Conservation (phyloP, 192 early-diverging fungal genomes). For the Rhizophagus sp. region DNA sequence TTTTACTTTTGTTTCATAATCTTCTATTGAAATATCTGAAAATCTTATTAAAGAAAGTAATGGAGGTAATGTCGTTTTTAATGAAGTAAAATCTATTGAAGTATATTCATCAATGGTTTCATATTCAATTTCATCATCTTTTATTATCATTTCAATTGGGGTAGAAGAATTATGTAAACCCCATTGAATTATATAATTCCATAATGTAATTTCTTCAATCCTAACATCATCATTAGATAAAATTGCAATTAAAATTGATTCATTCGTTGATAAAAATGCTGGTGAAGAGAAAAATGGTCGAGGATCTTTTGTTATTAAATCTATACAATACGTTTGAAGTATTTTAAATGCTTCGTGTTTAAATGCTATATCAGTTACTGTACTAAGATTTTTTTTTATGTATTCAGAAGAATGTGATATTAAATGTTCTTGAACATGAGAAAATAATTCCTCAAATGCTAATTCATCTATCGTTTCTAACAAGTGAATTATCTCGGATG, state of each 20-base stretch:
- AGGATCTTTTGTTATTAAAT: background rate
- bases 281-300: background rate
- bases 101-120: background rate
- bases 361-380: constrained; percentile 8
- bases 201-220: constrained; percentile 13
- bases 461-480: constrained; percentile 20
- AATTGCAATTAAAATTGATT: background rate
- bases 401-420: background rate
- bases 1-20: background rate
- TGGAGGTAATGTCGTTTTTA: background rate
- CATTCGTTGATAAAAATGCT: background rate
- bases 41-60: constrained; percentile 4
- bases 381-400: background rate
- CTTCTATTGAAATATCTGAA: background rate
- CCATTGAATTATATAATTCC: constrained; percentile 19
- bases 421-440: constrained; percentile 2
- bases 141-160: background rate
- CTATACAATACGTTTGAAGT: constrained; percentile 8
- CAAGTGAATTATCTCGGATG: background rate
- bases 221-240: constrained; percentile 10
- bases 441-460: constrained; percentile 11
- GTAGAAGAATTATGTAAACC: background rate
- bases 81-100: background rate
- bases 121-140: background rate
- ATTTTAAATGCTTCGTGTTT: background rate